Conservation (phyloP, 768 basidiomycete species). For the Russula earlei region DNA sequence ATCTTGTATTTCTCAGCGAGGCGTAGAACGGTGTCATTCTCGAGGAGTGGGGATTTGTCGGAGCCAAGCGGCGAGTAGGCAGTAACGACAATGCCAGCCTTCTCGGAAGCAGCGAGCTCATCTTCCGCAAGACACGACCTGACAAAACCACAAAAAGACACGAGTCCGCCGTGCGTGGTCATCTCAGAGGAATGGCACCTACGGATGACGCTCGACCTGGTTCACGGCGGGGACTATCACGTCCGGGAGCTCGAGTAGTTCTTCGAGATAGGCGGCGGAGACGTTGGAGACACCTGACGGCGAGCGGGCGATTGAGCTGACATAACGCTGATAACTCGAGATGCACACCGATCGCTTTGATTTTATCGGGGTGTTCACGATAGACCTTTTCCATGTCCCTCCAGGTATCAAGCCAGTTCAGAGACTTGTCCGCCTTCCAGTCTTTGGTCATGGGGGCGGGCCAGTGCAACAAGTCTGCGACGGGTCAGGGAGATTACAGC, state of each 20-base stretch:
- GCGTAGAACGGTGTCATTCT: slow-evolving; percentile 47
- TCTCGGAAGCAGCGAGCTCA: slow-evolving; percentile 48
- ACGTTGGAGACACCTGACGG: slow-evolving; percentile 57
- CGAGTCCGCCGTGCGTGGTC: background rate
- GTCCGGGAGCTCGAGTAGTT: slow-evolving; percentile 44
- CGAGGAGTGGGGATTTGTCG: slow-evolving; percentile 55
- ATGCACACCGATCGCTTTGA: slow-evolving; percentile 60
- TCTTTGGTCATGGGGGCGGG: slow-evolving; percentile 62
- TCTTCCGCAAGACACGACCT: slow-evolving; percentile 60
- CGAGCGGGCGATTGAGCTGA: slow-evolving; percentile 11
- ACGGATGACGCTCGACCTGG: slow-evolving; percentile 74
- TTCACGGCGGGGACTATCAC: slow-evolving; percentile 61
- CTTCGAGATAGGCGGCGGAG: slow-evolving; percentile 51
- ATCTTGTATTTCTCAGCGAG: slow-evolving; percentile 56
- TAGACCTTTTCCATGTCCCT: slow-evolving; percentile 62
- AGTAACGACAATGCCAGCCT: slow-evolving; percentile 59
- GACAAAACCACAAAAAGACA: slow-evolving; percentile 13
- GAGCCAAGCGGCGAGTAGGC: slow-evolving; percentile 79
- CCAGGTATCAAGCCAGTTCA: slow-evolving; percentile 73
- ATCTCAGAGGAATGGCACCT: slow-evolving; percentile 21
- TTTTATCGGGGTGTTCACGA: slow-evolving; percentile 56
- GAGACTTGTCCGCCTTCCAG: slow-evolving; percentile 41
- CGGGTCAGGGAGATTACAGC: background rate
- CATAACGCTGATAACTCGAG: background rate
- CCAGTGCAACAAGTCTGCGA: slow-evolving; percentile 70